A percentile compares a stretch with the other conserved stretches of the same genome.
Conservation (phyloP, 176 grass and related monocot genomes). For the Carex cristatella region DNA sequence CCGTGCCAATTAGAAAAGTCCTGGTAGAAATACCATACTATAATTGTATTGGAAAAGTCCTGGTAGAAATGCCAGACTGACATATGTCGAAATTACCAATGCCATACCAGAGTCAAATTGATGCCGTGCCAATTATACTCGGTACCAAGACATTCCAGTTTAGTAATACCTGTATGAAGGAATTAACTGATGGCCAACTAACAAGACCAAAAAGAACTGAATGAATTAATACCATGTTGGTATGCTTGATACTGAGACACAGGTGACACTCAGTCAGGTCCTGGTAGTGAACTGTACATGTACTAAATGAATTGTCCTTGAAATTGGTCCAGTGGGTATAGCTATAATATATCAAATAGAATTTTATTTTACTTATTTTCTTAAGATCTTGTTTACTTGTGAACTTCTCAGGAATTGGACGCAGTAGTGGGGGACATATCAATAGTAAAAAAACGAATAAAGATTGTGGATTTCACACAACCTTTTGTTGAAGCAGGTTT, state of each 20-base stretch:
- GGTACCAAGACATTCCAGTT: background rate
- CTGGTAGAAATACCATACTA: too few relatives aligned
- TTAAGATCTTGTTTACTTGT: background rate
- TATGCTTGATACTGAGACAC: background rate
- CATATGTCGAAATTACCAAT: background rate
- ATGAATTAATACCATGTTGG: background rate
- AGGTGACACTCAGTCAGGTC: background rate
- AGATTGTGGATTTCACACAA: conserved; percentile 65
- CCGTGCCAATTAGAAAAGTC: background rate
- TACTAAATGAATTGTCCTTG: background rate
- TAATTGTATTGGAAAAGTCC: too few relatives aligned
- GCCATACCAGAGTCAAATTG: background rate
- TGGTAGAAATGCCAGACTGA: too few relatives aligned
- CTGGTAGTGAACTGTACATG: background rate
- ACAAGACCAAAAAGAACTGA: background rate
- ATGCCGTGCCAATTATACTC: background rate
- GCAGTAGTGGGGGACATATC: conserved; percentile 82
- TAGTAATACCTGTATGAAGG: background rate
- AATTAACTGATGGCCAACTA: background rate
- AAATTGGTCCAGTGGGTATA: background rate
- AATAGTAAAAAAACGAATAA: conserved; percentile 71
- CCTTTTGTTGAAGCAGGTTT: conserved; percentile 67
- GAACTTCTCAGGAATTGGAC: conserved; percentile 42
- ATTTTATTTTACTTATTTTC: background rate
- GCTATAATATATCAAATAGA: background rate